Evolutionary conservation across 2,329 filamentous ascomycete species (phyloP).

Genomic region (Beauveria medogensis): DNA sequence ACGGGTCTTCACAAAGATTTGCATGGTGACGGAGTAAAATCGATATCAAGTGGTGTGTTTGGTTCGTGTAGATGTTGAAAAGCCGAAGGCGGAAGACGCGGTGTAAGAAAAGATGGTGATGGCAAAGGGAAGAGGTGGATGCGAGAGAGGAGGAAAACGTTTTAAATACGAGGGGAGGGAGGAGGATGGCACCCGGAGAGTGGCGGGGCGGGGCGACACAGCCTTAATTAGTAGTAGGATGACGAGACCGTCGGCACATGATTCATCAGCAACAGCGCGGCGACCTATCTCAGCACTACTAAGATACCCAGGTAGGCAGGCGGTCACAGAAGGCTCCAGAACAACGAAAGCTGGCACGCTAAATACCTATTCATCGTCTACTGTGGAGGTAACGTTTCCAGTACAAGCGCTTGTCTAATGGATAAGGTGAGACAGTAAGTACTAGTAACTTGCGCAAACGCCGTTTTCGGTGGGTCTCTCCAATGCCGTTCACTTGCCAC

Average conservation of each 20-base stretch:
- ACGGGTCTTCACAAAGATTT: slow-evolving; percentile 98
- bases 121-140: slow-evolving; percentile 12
- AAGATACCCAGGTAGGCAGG: slow-evolving; percentile 1
- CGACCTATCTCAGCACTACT: no score
- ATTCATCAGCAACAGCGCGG: slow-evolving; percentile 28
- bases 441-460: not conserved
- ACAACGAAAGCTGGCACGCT: slow-evolving; percentile 13
- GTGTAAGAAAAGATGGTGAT: slow-evolving; percentile 12
- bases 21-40: slow-evolving; percentile 48
- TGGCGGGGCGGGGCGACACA: slow-evolving; percentile 23
- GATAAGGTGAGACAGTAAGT: not conserved
- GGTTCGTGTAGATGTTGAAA: not conserved
- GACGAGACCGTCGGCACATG: slow-evolving; percentile 22
- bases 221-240: no score
- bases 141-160: slow-evolving; percentile 18
- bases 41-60: not conserved
- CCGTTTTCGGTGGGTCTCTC: slow-evolving; percentile 7
- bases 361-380: no score
- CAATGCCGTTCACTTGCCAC: not conserved
- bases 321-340: slow-evolving; percentile 31
- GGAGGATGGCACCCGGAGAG: slow-evolving; percentile 20
- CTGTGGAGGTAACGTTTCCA: slow-evolving; percentile 14
- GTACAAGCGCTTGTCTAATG: slow-evolving; percentile 16
- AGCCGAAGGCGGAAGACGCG: slow-evolving; percentile 2
- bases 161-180: slow-evolving; percentile 23